Evolutionary conservation across 305 asterid genomes (phyloP).

Genomic region (Petunia hybrid): DNA sequence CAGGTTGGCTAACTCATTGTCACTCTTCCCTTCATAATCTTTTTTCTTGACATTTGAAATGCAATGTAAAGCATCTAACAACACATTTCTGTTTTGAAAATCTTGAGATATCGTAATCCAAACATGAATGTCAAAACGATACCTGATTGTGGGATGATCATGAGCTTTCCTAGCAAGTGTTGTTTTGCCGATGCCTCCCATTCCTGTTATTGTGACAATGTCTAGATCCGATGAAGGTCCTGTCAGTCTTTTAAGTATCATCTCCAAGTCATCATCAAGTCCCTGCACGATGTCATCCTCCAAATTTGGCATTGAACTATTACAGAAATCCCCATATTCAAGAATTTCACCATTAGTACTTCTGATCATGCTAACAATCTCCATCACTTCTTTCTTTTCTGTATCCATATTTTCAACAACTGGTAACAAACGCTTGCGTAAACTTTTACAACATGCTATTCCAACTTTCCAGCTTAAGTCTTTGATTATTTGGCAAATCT

Average conservation of each 20-base stretch:
- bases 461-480: background rate
- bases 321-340: too few species aligned
- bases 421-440: background rate
- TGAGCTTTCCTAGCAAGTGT: constrained; percentile 31
- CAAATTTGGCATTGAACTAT: background rate
- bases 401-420: background rate
- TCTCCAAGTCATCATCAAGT: constrained; percentile 17
- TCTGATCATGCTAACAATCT: background rate
- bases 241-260: background rate
- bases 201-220: constrained; percentile 24
- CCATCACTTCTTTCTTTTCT: background rate
- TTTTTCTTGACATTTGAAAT: background rate
- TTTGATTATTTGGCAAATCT: background rate
- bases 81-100: background rate
- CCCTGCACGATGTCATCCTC: background rate
- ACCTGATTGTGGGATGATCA: background rate
- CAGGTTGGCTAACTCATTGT: background rate
- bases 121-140: background rate
- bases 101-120: constrained; percentile 18
- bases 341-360: background rate
- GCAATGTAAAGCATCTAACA: background rate
- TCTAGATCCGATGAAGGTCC: background rate
- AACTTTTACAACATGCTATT: background rate
- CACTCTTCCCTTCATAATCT: background rate
- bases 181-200: constrained; percentile 31